These are phyloP conservation scores for Hypholoma sublateritium DNA, from an alignment of 768 basidiomycete genomes.

Conservation along the genomic window DNA sequence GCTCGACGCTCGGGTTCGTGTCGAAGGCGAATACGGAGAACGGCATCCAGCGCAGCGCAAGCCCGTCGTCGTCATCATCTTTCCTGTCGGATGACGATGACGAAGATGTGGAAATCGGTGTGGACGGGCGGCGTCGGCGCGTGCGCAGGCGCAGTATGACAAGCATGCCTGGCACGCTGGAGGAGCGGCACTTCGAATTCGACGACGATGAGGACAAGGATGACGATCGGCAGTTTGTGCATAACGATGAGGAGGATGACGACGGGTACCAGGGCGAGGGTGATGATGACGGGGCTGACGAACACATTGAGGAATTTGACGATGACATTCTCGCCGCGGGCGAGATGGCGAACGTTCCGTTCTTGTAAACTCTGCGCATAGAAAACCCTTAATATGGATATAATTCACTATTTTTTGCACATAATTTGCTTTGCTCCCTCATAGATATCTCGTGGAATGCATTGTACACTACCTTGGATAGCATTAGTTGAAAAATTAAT, in stretches of 20 bases:
- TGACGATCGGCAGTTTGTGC: constrained; percentile 30
- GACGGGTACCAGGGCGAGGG: constrained; percentile 45
- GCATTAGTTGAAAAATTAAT: not conserved
- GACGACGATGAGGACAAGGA: constrained; percentile 50
- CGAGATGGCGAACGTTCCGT: constrained; percentile 32
- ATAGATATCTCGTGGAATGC: not conserved
- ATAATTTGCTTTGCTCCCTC: not conserved
- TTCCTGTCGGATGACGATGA: constrained; percentile 56
- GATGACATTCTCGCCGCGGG: constrained; percentile 30
- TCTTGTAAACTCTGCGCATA: constrained; percentile 12
- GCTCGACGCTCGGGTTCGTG: constrained; percentile 55
- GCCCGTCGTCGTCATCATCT: constrained; percentile 56
- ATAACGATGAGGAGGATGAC: constrained; percentile 31
- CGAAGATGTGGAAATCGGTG: constrained; percentile 42
- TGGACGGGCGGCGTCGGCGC: constrained; percentile 40
- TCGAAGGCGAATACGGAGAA: constrained; percentile 26
- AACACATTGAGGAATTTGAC: constrained; percentile 77
- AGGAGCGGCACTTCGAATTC: constrained; percentile 55
- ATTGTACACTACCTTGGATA: not conserved
- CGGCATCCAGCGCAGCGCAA: constrained; percentile 43
- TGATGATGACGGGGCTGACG: constrained; percentile 67
- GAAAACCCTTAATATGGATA: not conserved
- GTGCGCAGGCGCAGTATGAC: constrained; percentile 63
- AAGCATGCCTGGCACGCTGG: constrained; percentile 86
- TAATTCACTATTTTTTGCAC: not conserved